phyloP scores from a whole-genome alignment of 75 land plant species.

The Sequoia sempervirens region DNA sequence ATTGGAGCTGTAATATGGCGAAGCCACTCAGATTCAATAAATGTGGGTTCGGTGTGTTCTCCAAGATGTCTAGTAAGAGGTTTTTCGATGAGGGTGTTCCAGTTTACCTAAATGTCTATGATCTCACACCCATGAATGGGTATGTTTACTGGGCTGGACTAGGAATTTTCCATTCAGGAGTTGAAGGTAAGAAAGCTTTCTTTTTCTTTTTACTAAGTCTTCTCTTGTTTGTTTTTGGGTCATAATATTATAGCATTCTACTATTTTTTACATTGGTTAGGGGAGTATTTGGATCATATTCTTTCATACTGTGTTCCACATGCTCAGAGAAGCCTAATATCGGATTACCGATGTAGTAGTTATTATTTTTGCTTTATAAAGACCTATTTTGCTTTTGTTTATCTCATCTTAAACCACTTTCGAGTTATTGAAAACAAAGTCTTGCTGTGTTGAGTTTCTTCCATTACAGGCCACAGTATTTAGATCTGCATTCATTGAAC shows the following conservation, averaged over 20 bases:
- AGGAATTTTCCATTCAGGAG: conserved; percentile 84
- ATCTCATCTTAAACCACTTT: background rate
- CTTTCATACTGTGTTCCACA: background rate
- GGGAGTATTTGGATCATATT: background rate
- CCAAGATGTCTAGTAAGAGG: conserved; percentile 30
- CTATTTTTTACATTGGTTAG: background rate
- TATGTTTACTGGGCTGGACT: conserved; percentile 86
- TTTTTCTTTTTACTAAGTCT: background rate
- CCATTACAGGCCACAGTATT: background rate
- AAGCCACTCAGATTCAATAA: conserved; percentile 38
- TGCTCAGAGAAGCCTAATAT: background rate
- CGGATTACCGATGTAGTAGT: background rate
- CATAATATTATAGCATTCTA: background rate
- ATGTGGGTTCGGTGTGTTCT: conserved; percentile 54
- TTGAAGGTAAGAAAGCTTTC: conserved; percentile 56
- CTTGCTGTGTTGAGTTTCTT: background rate
- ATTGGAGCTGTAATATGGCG: background rate
- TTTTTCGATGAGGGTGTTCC: conserved; percentile 31
- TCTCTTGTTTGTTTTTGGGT: background rate
- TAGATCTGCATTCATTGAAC: background rate
- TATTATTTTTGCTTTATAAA: background rate
- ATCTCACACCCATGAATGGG: conserved; percentile 76
- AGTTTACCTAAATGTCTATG: conserved; percentile 86
- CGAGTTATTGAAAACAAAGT: background rate
- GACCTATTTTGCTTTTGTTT: background rate